These are phyloP conservation scores for Candida nitratophila DNA, from an alignment of 805 yeast species.

Conservation along the genomic window DNA sequence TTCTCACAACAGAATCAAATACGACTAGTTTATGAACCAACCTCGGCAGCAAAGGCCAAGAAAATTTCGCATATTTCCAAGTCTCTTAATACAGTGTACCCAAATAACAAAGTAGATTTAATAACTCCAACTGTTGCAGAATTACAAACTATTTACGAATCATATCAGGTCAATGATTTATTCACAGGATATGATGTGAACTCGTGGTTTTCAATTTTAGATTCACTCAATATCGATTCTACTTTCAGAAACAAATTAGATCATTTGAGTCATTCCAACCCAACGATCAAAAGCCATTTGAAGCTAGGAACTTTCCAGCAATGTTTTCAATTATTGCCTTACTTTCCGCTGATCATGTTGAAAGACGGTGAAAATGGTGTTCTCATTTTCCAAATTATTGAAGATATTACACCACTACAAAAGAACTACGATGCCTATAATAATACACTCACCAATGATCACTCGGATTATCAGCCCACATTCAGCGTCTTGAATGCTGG, in stretches of 20 bases:
- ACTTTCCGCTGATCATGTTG: slow-evolving; percentile 54
- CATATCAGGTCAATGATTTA: slow-evolving; percentile 33
- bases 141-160: slow-evolving; percentile 43
- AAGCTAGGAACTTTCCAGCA: slow-evolving; percentile 52
- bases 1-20: slow-evolving; percentile 14
- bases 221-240: slow-evolving; percentile 44
- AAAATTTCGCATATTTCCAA: slow-evolving; percentile 31
- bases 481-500: slow-evolving; percentile 19
- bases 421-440: slow-evolving; percentile 3
- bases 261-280: slow-evolving; percentile 19
- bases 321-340: slow-evolving; percentile 68
- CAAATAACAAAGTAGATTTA: slow-evolving; percentile 37
- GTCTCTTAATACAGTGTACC: slow-evolving; percentile 32
- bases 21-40: slow-evolving; percentile 62
- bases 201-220: slow-evolving; percentile 71
- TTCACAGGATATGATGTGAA: slow-evolving; percentile 41
- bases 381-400: slow-evolving; percentile 31
- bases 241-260: slow-evolving; percentile 40
- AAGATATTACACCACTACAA: slow-evolving; percentile 12
- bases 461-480: neutral
- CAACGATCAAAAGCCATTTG: slow-evolving; percentile 21
- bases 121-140: slow-evolving; percentile 69
- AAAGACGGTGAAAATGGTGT: slow-evolving; percentile 68
- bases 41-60: slow-evolving; percentile 58
- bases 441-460: neutral